A percentile compares a stretch with the other conserved stretches of the same genome.
These are phyloP conservation scores for Oryza meridionalis DNA, from an alignment of 176 grass and related monocot genomes.

Conservation along the genomic window DNA sequence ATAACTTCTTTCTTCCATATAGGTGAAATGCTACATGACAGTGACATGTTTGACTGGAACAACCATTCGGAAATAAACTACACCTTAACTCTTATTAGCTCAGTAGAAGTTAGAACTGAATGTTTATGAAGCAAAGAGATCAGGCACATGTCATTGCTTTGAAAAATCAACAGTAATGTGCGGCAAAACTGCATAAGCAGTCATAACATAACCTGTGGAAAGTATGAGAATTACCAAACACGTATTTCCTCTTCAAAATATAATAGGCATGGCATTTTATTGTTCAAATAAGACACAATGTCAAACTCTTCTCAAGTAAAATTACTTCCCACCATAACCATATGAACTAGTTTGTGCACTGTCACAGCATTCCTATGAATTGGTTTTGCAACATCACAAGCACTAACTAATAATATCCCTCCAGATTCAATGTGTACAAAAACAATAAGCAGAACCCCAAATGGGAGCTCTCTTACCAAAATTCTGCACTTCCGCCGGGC, in stretches of 20 bases:
- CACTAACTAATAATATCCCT: background rate
- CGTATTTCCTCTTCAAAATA: background rate
- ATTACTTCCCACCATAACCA: background rate
- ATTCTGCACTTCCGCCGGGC: slow-evolving; percentile 76
- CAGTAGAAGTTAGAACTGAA: background rate
- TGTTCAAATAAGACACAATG: too few relatives aligned
- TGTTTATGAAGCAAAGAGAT: background rate
- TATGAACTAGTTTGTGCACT: background rate
- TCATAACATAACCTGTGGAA: background rate
- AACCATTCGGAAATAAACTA: background rate
- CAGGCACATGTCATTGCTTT: background rate
- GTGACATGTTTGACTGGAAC: background rate
- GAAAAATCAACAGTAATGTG: background rate
- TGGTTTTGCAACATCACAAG: slow-evolving; percentile 15
- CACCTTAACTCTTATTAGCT: background rate
- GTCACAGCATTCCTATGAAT: background rate
- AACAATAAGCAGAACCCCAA: background rate
- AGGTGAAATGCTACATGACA: background rate
- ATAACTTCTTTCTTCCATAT: background rate
- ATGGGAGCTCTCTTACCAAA: slow-evolving; percentile 61
- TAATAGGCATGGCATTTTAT: background rate
- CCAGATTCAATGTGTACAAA: background rate
- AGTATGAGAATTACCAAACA: background rate
- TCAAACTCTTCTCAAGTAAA: background rate
- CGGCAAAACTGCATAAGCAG: background rate